These are phyloP conservation scores for Monilinia aucupariae DNA, from an alignment of 2,329 filamentous ascomycete species.

Conservation along the genomic window DNA sequence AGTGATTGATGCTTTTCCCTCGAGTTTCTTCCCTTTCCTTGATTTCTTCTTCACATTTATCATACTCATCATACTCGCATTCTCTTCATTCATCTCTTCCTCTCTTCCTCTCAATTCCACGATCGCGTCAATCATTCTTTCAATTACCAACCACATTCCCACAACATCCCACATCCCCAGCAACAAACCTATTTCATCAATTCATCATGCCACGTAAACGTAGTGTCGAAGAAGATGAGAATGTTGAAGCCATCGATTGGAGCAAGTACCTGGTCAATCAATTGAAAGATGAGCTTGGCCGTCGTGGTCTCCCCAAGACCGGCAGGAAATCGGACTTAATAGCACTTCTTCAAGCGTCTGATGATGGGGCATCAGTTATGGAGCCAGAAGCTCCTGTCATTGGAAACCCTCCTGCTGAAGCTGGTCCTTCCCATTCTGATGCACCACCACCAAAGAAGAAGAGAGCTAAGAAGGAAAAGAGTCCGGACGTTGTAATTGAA, in stretches of 20 bases:
- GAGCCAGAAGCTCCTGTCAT: neutral
- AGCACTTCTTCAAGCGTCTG: constrained; percentile 50
- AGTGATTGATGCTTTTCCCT: constrained; percentile 1
- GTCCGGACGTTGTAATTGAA: constrained; percentile 17
- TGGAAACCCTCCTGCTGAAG: neutral
- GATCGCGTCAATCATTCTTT: neutral
- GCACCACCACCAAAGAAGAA: constrained; percentile 14
- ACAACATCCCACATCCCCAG: neutral
- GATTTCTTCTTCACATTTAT: neutral
- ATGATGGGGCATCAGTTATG: constrained; percentile 19
- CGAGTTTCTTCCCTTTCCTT: neutral
- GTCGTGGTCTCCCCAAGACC: constrained; percentile 57
- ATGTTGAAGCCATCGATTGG: constrained; percentile 36
- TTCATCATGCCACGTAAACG: constrained; percentile 14
- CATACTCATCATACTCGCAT: neutral
- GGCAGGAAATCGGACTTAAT: constrained; percentile 67
- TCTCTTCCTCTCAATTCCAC: neutral
- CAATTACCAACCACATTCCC: neutral
- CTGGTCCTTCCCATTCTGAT: constrained; percentile 2
- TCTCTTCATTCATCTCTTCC: no score
- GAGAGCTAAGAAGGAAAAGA: constrained; percentile 13
- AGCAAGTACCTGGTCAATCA: constrained; percentile 61
- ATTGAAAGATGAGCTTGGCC: constrained; percentile 67
- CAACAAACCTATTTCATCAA: neutral
- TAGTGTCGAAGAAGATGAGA: neutral